Conservation (phyloP, 768 basidiomycete species). For the Termitomyces bulborhizus region DNA sequence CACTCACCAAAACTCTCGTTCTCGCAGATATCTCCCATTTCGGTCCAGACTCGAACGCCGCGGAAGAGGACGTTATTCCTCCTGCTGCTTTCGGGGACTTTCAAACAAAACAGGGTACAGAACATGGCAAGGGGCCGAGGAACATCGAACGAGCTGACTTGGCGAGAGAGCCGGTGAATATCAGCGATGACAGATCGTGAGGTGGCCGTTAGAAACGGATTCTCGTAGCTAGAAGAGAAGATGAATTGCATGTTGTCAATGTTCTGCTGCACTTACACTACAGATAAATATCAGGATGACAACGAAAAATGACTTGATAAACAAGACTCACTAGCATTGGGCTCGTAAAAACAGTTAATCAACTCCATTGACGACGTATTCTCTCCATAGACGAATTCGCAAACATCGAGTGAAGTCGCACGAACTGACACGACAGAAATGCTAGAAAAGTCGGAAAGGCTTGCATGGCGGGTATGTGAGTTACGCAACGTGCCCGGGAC, state of each 20-base stretch:
- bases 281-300: conserved; percentile 13
- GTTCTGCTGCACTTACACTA: conserved; percentile 31
- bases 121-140: conserved; percentile 63
- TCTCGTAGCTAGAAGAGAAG: conserved; percentile 55
- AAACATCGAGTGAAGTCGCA: conserved; percentile 60
- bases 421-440: conserved; percentile 40
- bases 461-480: conserved; percentile 4
- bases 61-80: conserved; percentile 46
- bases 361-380: conserved; percentile 41
- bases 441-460: conserved; percentile 14
- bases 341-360: conserved; percentile 62
- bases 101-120: conserved; percentile 45
- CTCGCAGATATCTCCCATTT: conserved; percentile 70
- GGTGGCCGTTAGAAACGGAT: conserved; percentile 70
- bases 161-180: conserved; percentile 56
- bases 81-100: conserved; percentile 15
- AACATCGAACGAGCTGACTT: conserved; percentile 55
- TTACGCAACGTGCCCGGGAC: neutral
- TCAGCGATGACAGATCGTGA: conserved; percentile 69
- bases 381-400: conserved; percentile 64
- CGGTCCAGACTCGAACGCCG: conserved; percentile 66
- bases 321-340: conserved; percentile 51
- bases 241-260: neutral
- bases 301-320: neutral
- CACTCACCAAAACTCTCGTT: conserved; percentile 69